Evolutionary conservation across 2,329 filamentous ascomycete genomes (phyloP), one percentile per base, ranked within the genome.

Genomic region (Ceratocystis alfenasii): DNA sequence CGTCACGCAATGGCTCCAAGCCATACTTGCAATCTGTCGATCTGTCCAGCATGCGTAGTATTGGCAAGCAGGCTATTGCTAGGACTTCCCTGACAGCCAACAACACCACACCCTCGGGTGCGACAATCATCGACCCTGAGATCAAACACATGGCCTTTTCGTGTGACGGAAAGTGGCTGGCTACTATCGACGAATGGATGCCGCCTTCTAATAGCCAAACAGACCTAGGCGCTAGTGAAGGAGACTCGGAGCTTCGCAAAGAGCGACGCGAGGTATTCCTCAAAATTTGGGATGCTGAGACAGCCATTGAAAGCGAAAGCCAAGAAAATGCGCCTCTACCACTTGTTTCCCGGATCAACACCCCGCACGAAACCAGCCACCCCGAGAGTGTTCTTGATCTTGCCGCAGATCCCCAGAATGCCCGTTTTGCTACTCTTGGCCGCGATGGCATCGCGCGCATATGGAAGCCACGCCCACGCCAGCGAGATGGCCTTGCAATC

Each of bases 151-250:
- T 97, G 63, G 83, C 86, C 55, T 84, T 94, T 70, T 93, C 89
- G 55, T 78, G 82, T 62, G 87, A 97, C 72, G 93, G 93, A 20
- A 81, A 85, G 69, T 97, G 93, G 92, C 81, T 99, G 66, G 92
- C 88, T 3, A 96, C 90, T 1, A 83, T 95, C 1, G 94, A 99
- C 73, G 89, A 92, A 72, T 99, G 94, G 94, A 81, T 82, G 63
- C 91, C 91, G 1, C 84, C 89, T 8, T 76, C 78, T 12, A 78
- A 82, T 68, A 91, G 96, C 72, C 75, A 89, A 15, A 80, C 83
- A 48, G 81, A 72, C 57, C 70, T 76, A 1, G 71, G 70, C 36
- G 68, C 70, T 33, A 75, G 76, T 22, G 69, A 69, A 65, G 70
- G 71, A 67, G 74, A 72, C 68, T 77, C 75, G 69, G 79, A 76